These are phyloP conservation scores for Pistacia integerrima DNA, from an alignment of 345 rosid genomes.

Conservation along the genomic window DNA sequence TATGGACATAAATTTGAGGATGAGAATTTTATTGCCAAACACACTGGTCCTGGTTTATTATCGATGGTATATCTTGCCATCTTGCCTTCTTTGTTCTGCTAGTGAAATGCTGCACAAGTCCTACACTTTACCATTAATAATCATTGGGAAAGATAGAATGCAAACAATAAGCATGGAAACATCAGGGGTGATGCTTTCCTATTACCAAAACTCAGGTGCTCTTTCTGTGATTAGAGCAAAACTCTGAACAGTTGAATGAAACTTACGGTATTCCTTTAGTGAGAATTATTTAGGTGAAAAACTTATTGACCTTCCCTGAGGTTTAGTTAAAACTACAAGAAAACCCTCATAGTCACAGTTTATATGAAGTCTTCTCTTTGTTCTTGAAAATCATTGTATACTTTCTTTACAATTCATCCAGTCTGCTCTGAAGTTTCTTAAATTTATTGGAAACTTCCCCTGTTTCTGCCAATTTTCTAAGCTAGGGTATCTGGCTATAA, in stretches of 20 bases:
- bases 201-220: background rate
- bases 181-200: too few relatives aligned
- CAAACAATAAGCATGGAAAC: too few relatives aligned
- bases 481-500: background rate
- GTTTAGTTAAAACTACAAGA: background rate
- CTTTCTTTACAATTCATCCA: too few relatives aligned
- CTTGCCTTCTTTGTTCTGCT: background rate
- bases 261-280: too few relatives aligned
- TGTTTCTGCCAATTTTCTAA: background rate
- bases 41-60: slow-evolving; percentile 93
- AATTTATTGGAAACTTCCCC: background rate
- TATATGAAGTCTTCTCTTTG: background rate
- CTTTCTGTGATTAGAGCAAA: background rate
- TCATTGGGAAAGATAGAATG: too few relatives aligned
- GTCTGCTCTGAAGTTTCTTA: background rate
- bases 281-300: background rate
- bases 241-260: too few relatives aligned
- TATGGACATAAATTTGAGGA: slow-evolving; percentile 89
- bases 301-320: background rate
- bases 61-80: slow-evolving; percentile 65
- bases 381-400: background rate
- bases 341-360: background rate
- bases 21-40: slow-evolving; percentile 86
- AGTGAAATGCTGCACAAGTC: background rate
- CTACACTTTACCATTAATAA: too few relatives aligned